Evolutionary conservation across 257 asterid species (phyloP).

Genomic region (Solanum gandarillasii): DNA sequence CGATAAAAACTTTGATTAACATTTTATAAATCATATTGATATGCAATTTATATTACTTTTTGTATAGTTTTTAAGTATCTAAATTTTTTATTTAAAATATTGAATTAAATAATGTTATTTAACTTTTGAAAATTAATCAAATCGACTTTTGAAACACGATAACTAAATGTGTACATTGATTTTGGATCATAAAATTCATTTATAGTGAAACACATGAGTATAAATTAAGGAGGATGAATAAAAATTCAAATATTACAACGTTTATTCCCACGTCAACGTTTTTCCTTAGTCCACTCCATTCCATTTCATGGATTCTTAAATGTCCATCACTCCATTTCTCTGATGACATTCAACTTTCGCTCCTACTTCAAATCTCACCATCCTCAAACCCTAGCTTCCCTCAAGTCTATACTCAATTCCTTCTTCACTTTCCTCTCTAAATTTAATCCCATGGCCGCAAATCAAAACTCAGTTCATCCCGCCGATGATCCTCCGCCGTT

Average conservation of each 20-base stretch:
- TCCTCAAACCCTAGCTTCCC: conserved; percentile 28
- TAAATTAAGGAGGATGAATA: neutral
- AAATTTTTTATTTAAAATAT: no score
- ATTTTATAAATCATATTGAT: no score
- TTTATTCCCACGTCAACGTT: neutral
- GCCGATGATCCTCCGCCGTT: conserved; percentile 46
- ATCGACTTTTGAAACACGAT: no score
- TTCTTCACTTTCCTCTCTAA: conserved; percentile 22
- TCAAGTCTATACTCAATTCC: conserved; percentile 25
- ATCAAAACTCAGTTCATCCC: neutral
- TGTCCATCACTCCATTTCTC: neutral
- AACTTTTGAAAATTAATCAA: no score
- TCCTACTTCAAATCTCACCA: conserved; percentile 37
- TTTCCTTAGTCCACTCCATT: neutral
- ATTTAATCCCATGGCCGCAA: neutral
- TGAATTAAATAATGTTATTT: no score
- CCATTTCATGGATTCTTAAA: neutral
- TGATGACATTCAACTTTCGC: neutral
- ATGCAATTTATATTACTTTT: no score
- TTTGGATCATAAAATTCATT: no score
- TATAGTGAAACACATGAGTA: no score
- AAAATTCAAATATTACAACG: neutral
- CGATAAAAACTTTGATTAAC: no score
- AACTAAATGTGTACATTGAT: no score
- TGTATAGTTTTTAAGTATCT: no score